phyloP scores from a whole-genome alignment of 192 early-diverging fungal genomes.

The Mortierella alpina region DNA sequence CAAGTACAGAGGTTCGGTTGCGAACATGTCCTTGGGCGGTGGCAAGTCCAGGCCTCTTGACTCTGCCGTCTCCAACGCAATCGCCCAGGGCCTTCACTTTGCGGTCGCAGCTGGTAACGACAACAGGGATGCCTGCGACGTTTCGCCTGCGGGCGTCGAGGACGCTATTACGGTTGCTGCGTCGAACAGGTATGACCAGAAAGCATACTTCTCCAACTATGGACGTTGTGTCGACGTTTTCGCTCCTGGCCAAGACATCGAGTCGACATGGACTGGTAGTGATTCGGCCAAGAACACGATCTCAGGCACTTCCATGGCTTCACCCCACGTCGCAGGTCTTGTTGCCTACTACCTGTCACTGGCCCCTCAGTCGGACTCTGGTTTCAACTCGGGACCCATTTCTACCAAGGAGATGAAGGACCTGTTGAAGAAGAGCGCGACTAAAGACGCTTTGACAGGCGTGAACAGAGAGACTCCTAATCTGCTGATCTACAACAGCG shows the following conservation, averaged over 20 bases:
- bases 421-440: conserved; percentile 65
- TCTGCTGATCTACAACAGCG: conserved; percentile 70
- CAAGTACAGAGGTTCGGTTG: conserved; percentile 84
- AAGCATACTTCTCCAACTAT: conserved; percentile 86
- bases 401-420: conserved; percentile 70
- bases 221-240: conserved; percentile 93
- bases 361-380: conserved; percentile 44
- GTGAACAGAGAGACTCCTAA: conserved; percentile 65
- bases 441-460: conserved; percentile 61
- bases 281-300: conserved; percentile 83
- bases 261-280: conserved; percentile 72
- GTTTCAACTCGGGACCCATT: conserved; percentile 46
- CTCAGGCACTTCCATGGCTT: conserved; percentile 94
- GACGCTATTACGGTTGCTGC: conserved; percentile 90
- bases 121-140: conserved; percentile 91
- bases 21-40: conserved; percentile 96
- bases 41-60: conserved; percentile 83
- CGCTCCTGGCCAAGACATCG: conserved; percentile 83
- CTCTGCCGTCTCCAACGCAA: conserved; percentile 78
- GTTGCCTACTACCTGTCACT: conserved; percentile 77
- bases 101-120: conserved; percentile 98
- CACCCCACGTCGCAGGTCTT: conserved; percentile 89
- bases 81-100: conserved; percentile 84
- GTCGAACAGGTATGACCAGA: conserved; percentile 81
- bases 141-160: conserved; percentile 77